Conservation (phyloP, 2,329 filamentous ascomycete species). For the Celoporthe dispersa region DNA sequence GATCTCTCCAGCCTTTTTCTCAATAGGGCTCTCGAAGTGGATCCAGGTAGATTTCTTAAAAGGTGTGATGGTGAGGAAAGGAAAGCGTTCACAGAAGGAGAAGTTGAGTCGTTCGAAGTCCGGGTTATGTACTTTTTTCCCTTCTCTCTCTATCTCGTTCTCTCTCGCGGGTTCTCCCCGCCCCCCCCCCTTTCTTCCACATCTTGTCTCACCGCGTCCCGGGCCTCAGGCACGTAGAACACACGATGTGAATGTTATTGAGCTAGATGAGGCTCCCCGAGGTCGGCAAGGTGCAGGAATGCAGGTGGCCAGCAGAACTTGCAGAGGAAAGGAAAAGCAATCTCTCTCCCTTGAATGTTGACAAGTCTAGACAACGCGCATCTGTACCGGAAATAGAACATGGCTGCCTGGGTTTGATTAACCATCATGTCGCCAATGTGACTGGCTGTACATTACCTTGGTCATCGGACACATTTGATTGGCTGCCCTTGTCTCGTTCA, state of each 20-base stretch:
- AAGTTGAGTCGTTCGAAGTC: neutral
- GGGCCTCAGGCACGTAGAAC: neutral
- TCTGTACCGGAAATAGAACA: neutral
- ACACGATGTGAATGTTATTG: neutral
- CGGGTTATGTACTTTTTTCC: neutral
- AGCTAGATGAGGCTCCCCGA: neutral
- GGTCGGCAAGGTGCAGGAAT: neutral
- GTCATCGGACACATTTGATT: neutral
- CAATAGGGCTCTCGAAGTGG: too few species aligned
- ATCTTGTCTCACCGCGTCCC: neutral
- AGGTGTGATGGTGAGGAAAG: neutral
- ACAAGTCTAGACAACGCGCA: neutral
- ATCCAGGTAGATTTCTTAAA: too few species aligned
- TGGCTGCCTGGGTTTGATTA: neutral
- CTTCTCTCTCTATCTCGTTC: neutral
- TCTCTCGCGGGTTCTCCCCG: neutral
- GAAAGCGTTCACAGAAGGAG: neutral
- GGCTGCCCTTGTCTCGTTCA: neutral
- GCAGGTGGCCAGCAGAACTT: neutral
- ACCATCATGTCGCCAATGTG: neutral
- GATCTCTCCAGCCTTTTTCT: too few species aligned
- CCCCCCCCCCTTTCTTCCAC: neutral
- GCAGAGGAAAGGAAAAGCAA: neutral
- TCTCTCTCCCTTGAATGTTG: neutral
- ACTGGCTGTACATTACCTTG: neutral